Evolutionary conservation across 2,329 filamentous ascomycete species (phyloP).

Genomic region (Fusarium marasasianum): DNA sequence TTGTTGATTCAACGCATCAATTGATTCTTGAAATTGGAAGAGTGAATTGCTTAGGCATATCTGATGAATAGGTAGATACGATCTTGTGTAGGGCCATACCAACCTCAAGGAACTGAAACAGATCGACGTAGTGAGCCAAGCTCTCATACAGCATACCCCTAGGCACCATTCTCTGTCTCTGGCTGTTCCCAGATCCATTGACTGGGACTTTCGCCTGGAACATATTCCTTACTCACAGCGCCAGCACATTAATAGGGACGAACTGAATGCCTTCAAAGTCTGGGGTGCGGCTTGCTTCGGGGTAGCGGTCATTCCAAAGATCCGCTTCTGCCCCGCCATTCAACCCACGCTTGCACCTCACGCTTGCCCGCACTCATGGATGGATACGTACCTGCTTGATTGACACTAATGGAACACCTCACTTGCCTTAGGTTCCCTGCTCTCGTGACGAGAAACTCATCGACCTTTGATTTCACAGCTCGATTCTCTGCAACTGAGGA

Average conservation of each 20-base stretch:
- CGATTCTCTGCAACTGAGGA: neutral
- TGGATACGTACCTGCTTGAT: constrained; percentile 9
- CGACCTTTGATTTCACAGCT: constrained; percentile 1
- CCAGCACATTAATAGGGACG: neutral
- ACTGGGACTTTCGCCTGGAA: neutral
- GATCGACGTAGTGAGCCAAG: neutral
- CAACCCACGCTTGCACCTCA: neutral
- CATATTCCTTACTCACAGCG: neutral
- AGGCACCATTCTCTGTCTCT: neutral
- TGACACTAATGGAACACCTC: neutral
- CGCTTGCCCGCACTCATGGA: neutral
- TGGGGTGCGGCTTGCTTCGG: constrained; percentile 29
- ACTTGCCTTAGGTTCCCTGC: neutral
- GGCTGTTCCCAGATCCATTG: neutral
- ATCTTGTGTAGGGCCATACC: neutral
- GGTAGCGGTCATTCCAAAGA: constrained; percentile 41
- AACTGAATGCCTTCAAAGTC: neutral
- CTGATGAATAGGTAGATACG: neutral
- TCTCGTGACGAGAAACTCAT: constrained; percentile 22
- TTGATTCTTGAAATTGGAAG: neutral
- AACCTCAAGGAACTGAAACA: neutral
- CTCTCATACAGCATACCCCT: neutral
- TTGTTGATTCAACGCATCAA: neutral
- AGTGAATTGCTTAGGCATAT: neutral
- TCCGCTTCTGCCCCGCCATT: constrained; percentile 32